Conservation (phyloP, 192 early-diverging fungal genomes). For the Rhizoclosmatium sp. region DNA sequence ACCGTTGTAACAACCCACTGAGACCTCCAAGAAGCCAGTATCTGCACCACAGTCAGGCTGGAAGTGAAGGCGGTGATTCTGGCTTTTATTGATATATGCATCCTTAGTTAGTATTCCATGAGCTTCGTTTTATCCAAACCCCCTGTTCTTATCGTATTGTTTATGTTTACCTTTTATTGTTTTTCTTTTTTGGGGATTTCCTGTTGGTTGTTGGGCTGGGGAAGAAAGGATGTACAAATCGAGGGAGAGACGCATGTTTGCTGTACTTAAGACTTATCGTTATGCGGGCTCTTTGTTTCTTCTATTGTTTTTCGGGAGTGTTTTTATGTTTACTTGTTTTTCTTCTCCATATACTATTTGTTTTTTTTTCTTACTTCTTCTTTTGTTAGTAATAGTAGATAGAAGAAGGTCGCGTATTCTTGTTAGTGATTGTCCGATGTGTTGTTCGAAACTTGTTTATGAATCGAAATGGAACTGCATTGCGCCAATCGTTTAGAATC, state of each 20-base stretch:
- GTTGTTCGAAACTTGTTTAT: background rate
- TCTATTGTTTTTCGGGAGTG: background rate
- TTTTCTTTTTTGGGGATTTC: background rate
- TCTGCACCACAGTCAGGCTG: background rate
- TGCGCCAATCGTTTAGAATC: background rate
- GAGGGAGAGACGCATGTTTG: background rate
- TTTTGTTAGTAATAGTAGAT: background rate
- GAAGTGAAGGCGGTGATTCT: no score
- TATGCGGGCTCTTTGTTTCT: background rate
- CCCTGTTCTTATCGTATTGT: no score
- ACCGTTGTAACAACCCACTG: constrained; percentile 84
- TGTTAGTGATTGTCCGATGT: background rate
- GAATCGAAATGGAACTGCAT: no score
- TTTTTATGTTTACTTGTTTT: background rate
- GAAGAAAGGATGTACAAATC: no score
- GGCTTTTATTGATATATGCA: no score
- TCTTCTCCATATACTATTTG: background rate
- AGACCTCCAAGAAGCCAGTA: constrained; percentile 40
- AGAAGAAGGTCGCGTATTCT: background rate
- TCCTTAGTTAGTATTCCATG: no score
- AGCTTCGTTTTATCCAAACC: no score
- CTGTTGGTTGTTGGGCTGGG: no score
- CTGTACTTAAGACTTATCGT: background rate
- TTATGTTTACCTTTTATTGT: background rate
- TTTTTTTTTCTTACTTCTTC: background rate